Evolutionary conservation across 805 yeast species (phyloP).

Genomic region (Wickerhamomyces sydowiorum): DNA sequence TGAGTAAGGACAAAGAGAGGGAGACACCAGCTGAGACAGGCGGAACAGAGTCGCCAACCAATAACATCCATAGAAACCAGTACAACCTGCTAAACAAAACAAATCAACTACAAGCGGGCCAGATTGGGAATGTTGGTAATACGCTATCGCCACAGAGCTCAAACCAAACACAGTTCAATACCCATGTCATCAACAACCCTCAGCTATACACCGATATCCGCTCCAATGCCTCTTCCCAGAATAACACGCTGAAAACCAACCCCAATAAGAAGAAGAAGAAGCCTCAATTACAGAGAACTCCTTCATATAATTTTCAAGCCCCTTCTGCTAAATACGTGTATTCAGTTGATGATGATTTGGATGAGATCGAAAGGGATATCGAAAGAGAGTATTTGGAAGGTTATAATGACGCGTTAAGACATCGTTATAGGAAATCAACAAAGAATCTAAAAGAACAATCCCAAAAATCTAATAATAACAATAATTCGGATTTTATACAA

Average conservation of each 20-base stretch:
- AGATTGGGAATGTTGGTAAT: not conserved
- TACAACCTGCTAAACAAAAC: conserved; percentile 1
- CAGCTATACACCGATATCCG: conserved; percentile 8
- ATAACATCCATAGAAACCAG: not conserved
- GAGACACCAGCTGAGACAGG: not conserved
- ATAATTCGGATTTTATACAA: conserved; percentile 1
- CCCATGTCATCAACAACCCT: conserved; percentile 1
- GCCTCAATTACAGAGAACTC: conserved; percentile 15
- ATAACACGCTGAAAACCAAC: conserved; percentile 4
- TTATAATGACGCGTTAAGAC: conserved; percentile 60
- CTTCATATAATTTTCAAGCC: conserved; percentile 11
- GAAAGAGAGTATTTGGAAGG: conserved; percentile 66
- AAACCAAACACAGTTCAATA: conserved; percentile 1
- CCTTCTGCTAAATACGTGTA: conserved; percentile 35
- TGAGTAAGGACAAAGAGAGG: not conserved
- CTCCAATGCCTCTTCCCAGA: conserved; percentile 9
- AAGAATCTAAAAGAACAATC: conserved; percentile 13
- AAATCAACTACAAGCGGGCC: not conserved
- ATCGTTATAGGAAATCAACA: conserved; percentile 30
- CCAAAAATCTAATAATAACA: not conserved
- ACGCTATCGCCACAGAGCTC: not conserved
- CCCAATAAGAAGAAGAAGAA: conserved; percentile 16
- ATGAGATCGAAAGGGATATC: conserved; percentile 59
- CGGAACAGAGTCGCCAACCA: no score
- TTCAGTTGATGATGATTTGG: conserved; percentile 79